Percentiles rank a stretch among this genome's conserved stretches.
Conservation (phyloP, 148 eudicot species). For the Suaeda aralocaspica region DNA sequence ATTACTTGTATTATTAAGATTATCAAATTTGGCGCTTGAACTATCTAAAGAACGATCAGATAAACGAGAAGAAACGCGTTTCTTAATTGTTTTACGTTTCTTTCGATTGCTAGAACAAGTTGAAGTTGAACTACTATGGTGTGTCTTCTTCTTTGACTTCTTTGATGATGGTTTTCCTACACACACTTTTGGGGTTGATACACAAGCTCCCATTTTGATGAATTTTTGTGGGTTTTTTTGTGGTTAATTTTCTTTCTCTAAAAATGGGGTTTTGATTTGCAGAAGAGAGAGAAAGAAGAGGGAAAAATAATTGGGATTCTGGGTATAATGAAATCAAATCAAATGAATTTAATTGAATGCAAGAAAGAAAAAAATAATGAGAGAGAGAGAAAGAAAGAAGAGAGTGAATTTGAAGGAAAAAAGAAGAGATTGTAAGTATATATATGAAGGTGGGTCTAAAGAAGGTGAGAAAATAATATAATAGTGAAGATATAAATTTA, state of each 20-base stretch:
- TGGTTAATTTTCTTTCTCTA: constrained; percentile 10
- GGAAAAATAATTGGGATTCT: background rate
- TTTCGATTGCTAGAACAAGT: constrained; percentile 24
- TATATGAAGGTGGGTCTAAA: background rate
- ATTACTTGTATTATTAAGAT: background rate
- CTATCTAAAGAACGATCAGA: constrained; percentile 35
- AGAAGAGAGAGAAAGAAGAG: constrained; percentile 4
- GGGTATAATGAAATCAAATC: too few relatives aligned
- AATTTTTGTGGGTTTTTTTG: background rate
- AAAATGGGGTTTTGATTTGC: background rate
- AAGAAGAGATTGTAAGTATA: too few relatives aligned
- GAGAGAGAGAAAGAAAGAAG: background rate
- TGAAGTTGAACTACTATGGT: constrained; percentile 11
- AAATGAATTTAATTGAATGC: constrained; percentile 7
- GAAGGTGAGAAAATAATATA: background rate
- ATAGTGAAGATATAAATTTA: too few relatives aligned
- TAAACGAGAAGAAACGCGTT: constrained; percentile 43
- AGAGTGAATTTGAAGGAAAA: constrained; percentile 13
- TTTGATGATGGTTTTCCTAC: constrained; percentile 37
- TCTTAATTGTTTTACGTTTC: constrained; percentile 34
- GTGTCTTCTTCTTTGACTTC: constrained; percentile 29
- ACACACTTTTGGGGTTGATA: constrained; percentile 58
- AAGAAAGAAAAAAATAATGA: too few relatives aligned
- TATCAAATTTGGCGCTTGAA: constrained; percentile 10
- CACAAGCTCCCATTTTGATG: constrained; percentile 67